Evolutionary conservation across 495 filamentous ascomycete species (phyloP), one percentile per base, ranked within the genome.

Genomic region (Lasiosphaeria hispida): DNA sequence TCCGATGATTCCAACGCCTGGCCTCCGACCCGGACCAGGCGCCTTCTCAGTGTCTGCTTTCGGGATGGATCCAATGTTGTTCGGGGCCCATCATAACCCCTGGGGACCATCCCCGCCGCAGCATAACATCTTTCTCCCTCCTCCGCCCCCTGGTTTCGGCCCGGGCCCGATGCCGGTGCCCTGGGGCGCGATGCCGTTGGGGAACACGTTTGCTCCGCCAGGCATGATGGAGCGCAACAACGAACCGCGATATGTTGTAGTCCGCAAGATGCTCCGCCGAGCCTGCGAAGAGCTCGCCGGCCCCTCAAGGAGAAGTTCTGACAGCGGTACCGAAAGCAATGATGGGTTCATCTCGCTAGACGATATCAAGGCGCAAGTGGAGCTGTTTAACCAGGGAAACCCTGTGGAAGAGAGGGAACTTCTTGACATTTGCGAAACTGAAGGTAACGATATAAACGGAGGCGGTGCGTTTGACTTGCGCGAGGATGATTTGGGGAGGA

Each of bases 371-470:
- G 76, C 76, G 4, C 86, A 87, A 51, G 77, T 96, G 10, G 84
- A 90, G 34, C 67, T 78, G 44, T 71, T 84, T 37, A 84, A 81
- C 35, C 72, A 80, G 39, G 87, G 91, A 40, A 72, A 80, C 1
- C 71, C 81, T 0, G 82, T 94, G 57, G 75, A 75, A 3, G 75
- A 88, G 50, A 75, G 83, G 33, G 92, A 96, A 60, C 78, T 98
- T 70, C 78, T 91, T n/a, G 87, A 90, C 47, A 90, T 96, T 55
- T 93, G 89, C 70, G 92, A 97, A 59, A 95, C 92, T 1, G 87
- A 94, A 67, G 94, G 94, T 56, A 95, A 89, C 63, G 66, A 76
- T 0, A 82, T 87, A 48, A 97, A 97, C 61, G 94, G 94, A 51
- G 94, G 94, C 51, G 94, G 94, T 15, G 86, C 79, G 41, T 96